These are phyloP conservation scores for Botrytis tulipae DNA, from an alignment of 2,329 filamentous ascomycete genomes.

Conservation along the genomic window DNA sequence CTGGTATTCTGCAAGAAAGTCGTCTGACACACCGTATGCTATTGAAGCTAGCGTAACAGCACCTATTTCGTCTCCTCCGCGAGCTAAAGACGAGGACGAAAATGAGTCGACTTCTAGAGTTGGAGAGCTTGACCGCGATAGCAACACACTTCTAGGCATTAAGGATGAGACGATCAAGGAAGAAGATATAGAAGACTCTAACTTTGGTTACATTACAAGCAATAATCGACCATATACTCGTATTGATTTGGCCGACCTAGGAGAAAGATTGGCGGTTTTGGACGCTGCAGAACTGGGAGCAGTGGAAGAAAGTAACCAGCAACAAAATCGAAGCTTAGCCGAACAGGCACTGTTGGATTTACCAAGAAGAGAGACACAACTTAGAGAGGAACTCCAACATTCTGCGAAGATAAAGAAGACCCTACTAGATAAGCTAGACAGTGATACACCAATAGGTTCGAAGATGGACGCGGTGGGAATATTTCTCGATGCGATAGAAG, in stretches of 20 bases:
- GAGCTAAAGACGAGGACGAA: background rate
- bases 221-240: background rate
- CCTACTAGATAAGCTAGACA: background rate
- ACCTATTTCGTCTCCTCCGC: background rate
- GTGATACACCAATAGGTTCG: background rate
- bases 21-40: background rate
- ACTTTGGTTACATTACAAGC: background rate
- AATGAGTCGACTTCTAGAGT: background rate
- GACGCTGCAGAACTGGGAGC: slow-evolving; percentile 2
- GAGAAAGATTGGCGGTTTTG: background rate
- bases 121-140: background rate
- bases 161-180: background rate
- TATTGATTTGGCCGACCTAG: slow-evolving; percentile 1
- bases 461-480: background rate
- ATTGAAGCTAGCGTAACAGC: background rate
- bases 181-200: background rate
- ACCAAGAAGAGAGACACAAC: background rate
- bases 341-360: background rate
- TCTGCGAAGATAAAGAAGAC: background rate
- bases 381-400: background rate
- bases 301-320: background rate
- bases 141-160: too few relatives aligned
- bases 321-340: background rate
- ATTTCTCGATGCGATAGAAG: background rate
- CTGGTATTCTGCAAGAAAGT: slow-evolving; percentile 3